A percentile compares a stretch with the other conserved stretches of the same genome.
These are phyloP conservation scores for Boletus reticulatus DNA, from an alignment of 768 basidiomycete genomes.

Conservation along the genomic window DNA sequence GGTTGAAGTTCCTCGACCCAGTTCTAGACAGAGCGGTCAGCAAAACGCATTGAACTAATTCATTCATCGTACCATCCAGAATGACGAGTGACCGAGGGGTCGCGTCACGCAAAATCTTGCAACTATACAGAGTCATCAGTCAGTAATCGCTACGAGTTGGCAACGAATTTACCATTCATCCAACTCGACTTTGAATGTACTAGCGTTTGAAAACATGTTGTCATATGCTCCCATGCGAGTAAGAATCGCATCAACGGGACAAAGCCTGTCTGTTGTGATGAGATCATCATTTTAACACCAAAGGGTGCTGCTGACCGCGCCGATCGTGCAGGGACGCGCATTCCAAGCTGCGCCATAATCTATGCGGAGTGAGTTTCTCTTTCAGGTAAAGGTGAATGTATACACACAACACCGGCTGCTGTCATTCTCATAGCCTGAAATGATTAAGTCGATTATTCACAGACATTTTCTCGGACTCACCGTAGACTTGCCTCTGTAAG, in stretches of 20 bases:
- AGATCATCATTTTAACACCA: background rate
- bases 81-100: constrained; percentile 95
- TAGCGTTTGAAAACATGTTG: constrained; percentile 91
- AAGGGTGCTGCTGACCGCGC: constrained; percentile 54
- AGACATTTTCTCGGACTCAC: constrained; percentile 32
- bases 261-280: constrained; percentile 49
- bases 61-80: constrained; percentile 68
- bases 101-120: constrained; percentile 90
- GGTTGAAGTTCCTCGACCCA: constrained; percentile 94
- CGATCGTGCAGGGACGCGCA: constrained; percentile 84
- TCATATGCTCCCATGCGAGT: constrained; percentile 99
- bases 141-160: background rate
- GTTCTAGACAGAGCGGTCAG: constrained; percentile 51
- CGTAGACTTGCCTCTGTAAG: constrained; percentile 70
- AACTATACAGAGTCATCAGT: constrained; percentile 46
- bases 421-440: constrained; percentile 89
- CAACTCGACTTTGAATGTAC: constrained; percentile 97
- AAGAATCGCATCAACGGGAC: constrained; percentile 87
- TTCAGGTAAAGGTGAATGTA: background rate
- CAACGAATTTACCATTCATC: constrained; percentile 77
- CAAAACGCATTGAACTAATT: background rate
- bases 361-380: constrained; percentile 24
- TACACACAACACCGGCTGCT: constrained; percentile 78
- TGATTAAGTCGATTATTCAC: background rate
- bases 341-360: constrained; percentile 95